A percentile compares a stretch with the other conserved stretches of the same genome.
Conservation (phyloP, 2,329 filamentous ascomycete genomes). For the Chrysoporthe puriensis region DNA sequence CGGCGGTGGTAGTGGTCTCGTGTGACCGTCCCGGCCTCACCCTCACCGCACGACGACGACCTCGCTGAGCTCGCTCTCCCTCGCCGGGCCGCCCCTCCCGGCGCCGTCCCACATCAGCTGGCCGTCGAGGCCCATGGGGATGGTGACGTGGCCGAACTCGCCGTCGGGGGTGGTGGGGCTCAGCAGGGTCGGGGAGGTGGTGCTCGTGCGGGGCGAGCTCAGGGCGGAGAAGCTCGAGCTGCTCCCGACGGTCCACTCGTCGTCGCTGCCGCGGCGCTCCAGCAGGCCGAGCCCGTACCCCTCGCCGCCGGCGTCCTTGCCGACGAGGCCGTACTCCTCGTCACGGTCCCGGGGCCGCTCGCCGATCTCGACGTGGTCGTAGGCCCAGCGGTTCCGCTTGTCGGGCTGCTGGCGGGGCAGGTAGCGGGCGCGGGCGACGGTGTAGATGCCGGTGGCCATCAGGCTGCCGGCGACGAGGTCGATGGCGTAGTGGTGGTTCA, state of each 20-base stretch:
- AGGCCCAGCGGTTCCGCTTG: conserved; percentile 91
- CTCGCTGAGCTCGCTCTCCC: conserved; percentile 51
- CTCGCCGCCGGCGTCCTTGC: conserved; percentile 45
- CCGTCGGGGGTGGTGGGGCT: conserved; percentile 52
- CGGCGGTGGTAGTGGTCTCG: not conserved
- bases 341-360: conserved; percentile 51
- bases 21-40: not conserved
- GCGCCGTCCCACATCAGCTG: conserved; percentile 42
- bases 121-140: conserved; percentile 25
- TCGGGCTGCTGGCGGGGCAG: conserved; percentile 80
- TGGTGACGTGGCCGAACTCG: conserved; percentile 39
- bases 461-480: conserved; percentile 87
- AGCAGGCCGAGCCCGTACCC: conserved; percentile 53
- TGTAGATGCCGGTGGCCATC: conserved; percentile 78
- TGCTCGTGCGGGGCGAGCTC: conserved; percentile 44
- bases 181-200: conserved; percentile 52
- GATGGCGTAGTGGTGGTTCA: conserved; percentile 95
- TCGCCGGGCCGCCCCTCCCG: conserved; percentile 37
- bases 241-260: conserved; percentile 89
- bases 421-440: conserved; percentile 78
- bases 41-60: conserved; percentile 47
- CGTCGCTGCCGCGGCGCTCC: conserved; percentile 63
- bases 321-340: conserved; percentile 52
- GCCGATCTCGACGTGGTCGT: conserved; percentile 89
- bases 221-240: conserved; percentile 68